Base-by-base conservation (phyloP, 2,329 filamentous ascomycete species). In the Fusarium keratoplasticum region DNA sequence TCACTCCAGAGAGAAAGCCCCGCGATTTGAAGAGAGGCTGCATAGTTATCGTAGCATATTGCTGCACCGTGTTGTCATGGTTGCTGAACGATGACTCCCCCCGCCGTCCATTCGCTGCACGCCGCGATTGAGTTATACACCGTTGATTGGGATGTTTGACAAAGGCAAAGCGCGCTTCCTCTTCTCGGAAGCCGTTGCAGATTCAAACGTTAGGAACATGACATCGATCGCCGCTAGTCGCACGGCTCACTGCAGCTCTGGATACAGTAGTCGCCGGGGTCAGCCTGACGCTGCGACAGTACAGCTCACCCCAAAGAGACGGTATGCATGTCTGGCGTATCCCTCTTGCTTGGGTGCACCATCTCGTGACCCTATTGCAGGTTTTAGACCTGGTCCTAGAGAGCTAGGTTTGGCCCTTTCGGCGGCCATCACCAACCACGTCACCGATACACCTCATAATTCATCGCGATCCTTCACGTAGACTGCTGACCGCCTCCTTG, bases 351-450 rank as follows among this genome's bases (percentile, higher is more conserved):
- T 66, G 58, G 35, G 42, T 52, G 59, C 57, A 10, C 27, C 66
- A 66, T 75, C 72, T 66, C 72, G 72, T 75, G 72, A 74, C 72
- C 65, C 59, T 38, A 42, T 38, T 72, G 66, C 72, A 73, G 65
- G 54, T 25, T 69, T 69, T 74, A 69, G 61, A n/a, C 70, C 38
- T 31, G 25, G 16, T 47, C 47, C 16, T 27, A 52, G 27, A 52
- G 25, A 18, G 25, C 25, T 52, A 52, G 47, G 54, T 33, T 33
- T 59, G 64, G 27, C 50, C 61, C 36, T 57, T 65, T 57, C 35
- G 18, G 50, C 52, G 36, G 64, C 31, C 44, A 69, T 57, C 44
- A 35, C 66, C 59, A 71, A 68, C 67, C 71, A 70, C 40, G 60
- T 65, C 55, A 61, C 67, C 35, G 11, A 68, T 35, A 54, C 47